Evolutionary conservation across 2,329 filamentous ascomycete species (phyloP).

Genomic region (Annulohypoxylon truncatum): DNA sequence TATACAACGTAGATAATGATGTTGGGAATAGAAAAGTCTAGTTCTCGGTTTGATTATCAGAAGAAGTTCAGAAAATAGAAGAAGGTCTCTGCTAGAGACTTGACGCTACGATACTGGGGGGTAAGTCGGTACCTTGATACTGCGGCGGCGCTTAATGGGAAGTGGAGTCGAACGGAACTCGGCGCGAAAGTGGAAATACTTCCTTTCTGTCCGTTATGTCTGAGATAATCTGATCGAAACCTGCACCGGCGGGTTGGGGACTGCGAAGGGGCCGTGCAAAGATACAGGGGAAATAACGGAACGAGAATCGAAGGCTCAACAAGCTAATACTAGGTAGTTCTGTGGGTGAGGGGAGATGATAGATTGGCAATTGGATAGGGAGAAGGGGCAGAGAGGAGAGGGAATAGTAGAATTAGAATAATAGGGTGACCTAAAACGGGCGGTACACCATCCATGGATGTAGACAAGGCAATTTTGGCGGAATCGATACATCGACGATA

Average conservation of each 20-base stretch:
- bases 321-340: constrained; percentile 13
- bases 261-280: constrained; percentile 47
- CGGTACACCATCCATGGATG: constrained; percentile 27
- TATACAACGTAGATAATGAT: constrained; percentile 23
- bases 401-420: constrained; percentile 38
- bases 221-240: constrained; percentile 40
- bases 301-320: constrained; percentile 18
- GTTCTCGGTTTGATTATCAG: constrained; percentile 37
- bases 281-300: constrained; percentile 25
- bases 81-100: constrained; percentile 35
- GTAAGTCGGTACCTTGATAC: constrained; percentile 36
- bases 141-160: constrained; percentile 46
- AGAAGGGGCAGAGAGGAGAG: constrained; percentile 11
- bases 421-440: constrained; percentile 42
- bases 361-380: constrained; percentile 9
- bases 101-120: constrained; percentile 31
- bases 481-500: constrained; percentile 37
- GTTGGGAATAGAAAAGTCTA: constrained; percentile 26
- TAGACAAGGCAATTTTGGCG: constrained; percentile 36
- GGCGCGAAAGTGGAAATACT: constrained; percentile 49
- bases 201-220: constrained; percentile 19
- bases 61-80: constrained; percentile 35
- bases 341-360: constrained; percentile 6
- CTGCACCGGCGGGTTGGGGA: constrained; percentile 36
- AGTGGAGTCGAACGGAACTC: constrained; percentile 45